These are phyloP conservation scores for Xylaria polymorpha DNA, from an alignment of 2,329 filamentous ascomycete genomes.

Conservation along the genomic window DNA sequence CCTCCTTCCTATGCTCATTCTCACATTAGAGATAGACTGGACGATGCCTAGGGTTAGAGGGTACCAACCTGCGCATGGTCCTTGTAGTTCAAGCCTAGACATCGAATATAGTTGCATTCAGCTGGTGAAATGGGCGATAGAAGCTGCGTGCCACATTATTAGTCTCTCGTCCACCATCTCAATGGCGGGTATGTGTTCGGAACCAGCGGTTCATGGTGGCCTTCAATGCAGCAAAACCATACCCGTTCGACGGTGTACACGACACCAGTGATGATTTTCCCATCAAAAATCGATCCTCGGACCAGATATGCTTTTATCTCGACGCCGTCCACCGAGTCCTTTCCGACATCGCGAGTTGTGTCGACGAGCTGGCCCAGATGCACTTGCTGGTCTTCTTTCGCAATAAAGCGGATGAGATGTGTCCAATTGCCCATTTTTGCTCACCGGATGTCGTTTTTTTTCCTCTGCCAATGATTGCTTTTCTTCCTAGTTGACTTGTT, in stretches of 20 bases:
- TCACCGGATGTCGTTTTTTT: not conserved
- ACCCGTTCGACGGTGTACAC: conserved; percentile 36
- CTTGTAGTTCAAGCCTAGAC: conserved; percentile 35
- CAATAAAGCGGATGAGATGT: conserved; percentile 38
- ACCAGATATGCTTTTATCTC: conserved; percentile 36
- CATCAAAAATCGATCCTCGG: conserved; percentile 33
- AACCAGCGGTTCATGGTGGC: not conserved
- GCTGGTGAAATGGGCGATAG: conserved; percentile 32
- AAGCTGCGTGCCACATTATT: conserved; percentile 17
- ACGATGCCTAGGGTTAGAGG: not conserved
- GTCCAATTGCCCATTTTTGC: conserved; percentile 37
- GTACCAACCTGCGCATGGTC: conserved; percentile 35
- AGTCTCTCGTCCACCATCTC: not conserved
- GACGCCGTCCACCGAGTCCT: conserved; percentile 34
- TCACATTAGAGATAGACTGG: not conserved
- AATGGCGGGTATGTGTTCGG: not conserved
- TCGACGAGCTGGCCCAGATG: conserved; percentile 38
- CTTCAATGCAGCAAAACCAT: not conserved
- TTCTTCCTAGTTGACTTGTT: not conserved
- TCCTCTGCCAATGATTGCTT: not conserved
- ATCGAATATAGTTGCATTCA: conserved; percentile 37
- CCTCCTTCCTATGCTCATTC: conserved; percentile 28
- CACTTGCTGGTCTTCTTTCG: conserved; percentile 34
- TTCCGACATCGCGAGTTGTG: conserved; percentile 33
- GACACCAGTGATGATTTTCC: conserved; percentile 20